These are phyloP conservation scores for Ceratocystis alfenasii DNA, from an alignment of 2,329 filamentous ascomycete genomes.

Conservation along the genomic window DNA sequence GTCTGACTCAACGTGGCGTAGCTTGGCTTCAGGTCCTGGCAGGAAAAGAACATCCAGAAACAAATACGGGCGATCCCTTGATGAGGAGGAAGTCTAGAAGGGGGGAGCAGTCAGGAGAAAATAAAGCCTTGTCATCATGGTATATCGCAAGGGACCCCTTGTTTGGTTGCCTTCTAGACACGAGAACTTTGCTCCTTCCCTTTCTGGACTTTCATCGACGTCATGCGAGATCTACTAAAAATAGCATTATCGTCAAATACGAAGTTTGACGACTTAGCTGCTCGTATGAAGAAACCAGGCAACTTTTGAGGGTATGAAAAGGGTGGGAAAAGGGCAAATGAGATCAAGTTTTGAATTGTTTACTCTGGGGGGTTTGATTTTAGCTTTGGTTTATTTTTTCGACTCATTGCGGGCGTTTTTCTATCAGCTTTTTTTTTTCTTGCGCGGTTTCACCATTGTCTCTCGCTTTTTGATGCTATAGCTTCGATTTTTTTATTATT, in stretches of 20 bases:
- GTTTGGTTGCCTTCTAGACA: not conserved
- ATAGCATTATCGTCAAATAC: conserved; percentile 2
- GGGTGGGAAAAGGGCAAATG: not conserved
- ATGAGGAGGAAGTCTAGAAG: not conserved
- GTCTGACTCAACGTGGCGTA: not conserved
- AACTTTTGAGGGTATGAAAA: not conserved
- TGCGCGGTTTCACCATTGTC: not conserved
- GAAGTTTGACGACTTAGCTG: not conserved
- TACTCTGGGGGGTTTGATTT: conserved; percentile 18
- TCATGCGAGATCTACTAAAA: not conserved
- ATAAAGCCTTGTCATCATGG: not conserved
- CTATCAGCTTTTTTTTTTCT: conserved; percentile 1
- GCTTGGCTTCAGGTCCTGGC: too few relatives aligned
- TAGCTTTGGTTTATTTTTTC: conserved; percentile 15
- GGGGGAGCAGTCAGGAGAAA: not conserved
- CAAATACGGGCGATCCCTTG: not conserved
- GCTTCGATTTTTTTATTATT: conserved; percentile 5
- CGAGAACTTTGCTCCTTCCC: not conserved
- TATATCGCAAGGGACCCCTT: not conserved
- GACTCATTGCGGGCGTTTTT: conserved; percentile 12
- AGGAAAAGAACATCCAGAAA: not conserved
- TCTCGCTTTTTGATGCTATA: conserved; percentile 1
- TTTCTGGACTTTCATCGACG: not conserved
- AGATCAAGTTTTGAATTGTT: conserved; percentile 6
- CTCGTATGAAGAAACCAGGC: too few relatives aligned